Evolutionary conservation across 2,329 filamentous ascomycete genomes (phyloP).

Genomic region (Fusarium humuli): DNA sequence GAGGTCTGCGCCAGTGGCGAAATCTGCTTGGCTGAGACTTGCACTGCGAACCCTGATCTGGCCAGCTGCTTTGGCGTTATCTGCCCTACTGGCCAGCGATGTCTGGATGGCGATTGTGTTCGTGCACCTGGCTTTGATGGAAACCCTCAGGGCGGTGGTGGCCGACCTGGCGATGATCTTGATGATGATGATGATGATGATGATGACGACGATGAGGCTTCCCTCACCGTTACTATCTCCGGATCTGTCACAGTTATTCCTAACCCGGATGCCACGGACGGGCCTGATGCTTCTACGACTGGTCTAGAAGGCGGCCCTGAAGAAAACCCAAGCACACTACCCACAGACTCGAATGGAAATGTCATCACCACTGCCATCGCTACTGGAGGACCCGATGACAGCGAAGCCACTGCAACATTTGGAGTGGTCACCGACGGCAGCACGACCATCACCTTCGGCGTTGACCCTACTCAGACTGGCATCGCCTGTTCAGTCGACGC

Average conservation of each 20-base stretch:
- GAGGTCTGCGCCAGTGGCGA: slow-evolving; percentile 13
- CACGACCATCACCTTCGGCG: not conserved
- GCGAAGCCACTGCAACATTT: not conserved
- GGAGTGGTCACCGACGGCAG: not conserved
- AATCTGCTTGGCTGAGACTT: slow-evolving; percentile 25
- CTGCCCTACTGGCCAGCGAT: slow-evolving; percentile 6
- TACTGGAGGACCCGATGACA: not conserved
- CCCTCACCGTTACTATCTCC: not conserved
- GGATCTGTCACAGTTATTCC: not conserved
- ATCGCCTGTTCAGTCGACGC: slow-evolving; percentile 4
- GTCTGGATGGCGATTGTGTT: slow-evolving; percentile 15
- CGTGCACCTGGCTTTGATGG: not conserved
- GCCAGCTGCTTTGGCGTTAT: not conserved
- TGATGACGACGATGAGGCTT: not conserved
- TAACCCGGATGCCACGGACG: not conserved
- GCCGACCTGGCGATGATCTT: slow-evolving; percentile 1
- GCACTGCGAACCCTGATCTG: slow-evolving; percentile 2
- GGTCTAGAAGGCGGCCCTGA: not conserved
- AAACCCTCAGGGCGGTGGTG: not conserved
- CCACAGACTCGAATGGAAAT: not conserved
- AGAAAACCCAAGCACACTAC: not conserved
- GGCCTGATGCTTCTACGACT: not conserved
- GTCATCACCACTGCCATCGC: not conserved
- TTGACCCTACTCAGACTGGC: not conserved
- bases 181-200: not conserved